Conservation (phyloP, 768 basidiomycete genomes). For the Lactifluus subvellereus region DNA sequence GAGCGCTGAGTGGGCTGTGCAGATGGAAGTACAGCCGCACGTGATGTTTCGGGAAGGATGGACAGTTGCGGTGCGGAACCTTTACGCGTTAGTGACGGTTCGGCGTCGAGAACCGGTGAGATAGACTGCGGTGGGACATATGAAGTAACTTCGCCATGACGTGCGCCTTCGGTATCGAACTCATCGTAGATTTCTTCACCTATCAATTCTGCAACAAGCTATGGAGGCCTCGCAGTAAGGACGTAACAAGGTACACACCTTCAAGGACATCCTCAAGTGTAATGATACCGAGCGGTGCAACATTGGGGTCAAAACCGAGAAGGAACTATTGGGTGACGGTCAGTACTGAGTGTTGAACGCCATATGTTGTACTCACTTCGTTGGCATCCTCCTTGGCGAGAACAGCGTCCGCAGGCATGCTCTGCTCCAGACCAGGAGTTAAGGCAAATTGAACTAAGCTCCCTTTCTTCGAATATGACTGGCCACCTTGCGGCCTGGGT, state of each 20-base stretch:
- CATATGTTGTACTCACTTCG: constrained; percentile 43
- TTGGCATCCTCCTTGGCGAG: constrained; percentile 67
- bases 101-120: constrained; percentile 18
- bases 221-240: not conserved
- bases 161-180: constrained; percentile 66
- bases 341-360: not conserved
- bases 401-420: constrained; percentile 85
- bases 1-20: constrained; percentile 6
- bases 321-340: constrained; percentile 48
- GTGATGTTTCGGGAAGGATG: not conserved
- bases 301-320: constrained; percentile 71
- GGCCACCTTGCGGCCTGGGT: constrained; percentile 8
- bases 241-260: constrained; percentile 39
- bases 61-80: constrained; percentile 22
- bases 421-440: constrained; percentile 52
- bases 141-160: constrained; percentile 27
- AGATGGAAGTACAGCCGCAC: not conserved
- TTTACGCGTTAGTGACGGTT: constrained; percentile 18
- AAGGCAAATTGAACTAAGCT: constrained; percentile 30
- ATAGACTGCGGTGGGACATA: constrained; percentile 27
- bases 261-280: constrained; percentile 91
- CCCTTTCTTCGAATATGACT: constrained; percentile 24
- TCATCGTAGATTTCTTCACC: constrained; percentile 93
- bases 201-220: constrained; percentile 59
- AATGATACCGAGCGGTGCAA: constrained; percentile 86